Conservation (phyloP, 2,329 filamentous ascomycete species). For the Ascocoryne sarcoides region DNA sequence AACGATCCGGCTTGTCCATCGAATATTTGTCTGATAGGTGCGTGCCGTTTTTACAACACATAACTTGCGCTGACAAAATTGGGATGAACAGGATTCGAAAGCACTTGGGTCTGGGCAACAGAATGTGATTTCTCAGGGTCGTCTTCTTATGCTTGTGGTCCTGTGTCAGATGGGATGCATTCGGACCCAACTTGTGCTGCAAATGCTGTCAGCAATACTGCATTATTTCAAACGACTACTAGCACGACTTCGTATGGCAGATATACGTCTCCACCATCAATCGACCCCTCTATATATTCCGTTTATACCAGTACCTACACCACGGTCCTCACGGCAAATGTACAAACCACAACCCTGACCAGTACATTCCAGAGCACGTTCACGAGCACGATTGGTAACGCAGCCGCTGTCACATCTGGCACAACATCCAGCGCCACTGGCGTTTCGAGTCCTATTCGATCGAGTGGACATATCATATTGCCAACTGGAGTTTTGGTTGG, state of each 20-base stretch:
- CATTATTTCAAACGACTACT: conserved; percentile 4
- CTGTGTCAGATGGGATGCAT: conserved; percentile 1
- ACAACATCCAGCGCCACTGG: background rate
- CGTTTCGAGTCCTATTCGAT: background rate
- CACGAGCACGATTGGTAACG: conserved; percentile 7
- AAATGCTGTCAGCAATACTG: conserved; percentile 2
- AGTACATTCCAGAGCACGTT: conserved; percentile 12
- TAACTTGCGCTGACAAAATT: no score
- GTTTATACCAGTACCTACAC: conserved; percentile 10
- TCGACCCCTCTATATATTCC: conserved; percentile 9
- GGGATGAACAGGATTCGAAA: conserved; percentile 10
- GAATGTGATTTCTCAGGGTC: conserved; percentile 4
- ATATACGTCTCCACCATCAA: conserved; percentile 11
- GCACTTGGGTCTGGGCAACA: conserved; percentile 13
- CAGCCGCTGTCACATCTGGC: background rate
- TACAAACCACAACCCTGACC: conserved; percentile 8
- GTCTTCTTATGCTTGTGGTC: conserved; percentile 4
- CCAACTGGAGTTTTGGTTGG: conserved; percentile 6
- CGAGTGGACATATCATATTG: conserved; percentile 2
- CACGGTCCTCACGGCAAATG: conserved; percentile 6
- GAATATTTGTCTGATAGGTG: conserved; percentile 13
- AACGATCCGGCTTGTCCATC: conserved; percentile 12
- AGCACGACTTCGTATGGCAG: conserved; percentile 7
- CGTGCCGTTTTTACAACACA: no score
- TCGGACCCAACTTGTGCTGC: conserved; percentile 7